Evolutionary conservation across 768 basidiomycete genomes (phyloP), one percentile per base, ranked within the genome.

Genomic region (Tubosaeta brunneosetosa): DNA sequence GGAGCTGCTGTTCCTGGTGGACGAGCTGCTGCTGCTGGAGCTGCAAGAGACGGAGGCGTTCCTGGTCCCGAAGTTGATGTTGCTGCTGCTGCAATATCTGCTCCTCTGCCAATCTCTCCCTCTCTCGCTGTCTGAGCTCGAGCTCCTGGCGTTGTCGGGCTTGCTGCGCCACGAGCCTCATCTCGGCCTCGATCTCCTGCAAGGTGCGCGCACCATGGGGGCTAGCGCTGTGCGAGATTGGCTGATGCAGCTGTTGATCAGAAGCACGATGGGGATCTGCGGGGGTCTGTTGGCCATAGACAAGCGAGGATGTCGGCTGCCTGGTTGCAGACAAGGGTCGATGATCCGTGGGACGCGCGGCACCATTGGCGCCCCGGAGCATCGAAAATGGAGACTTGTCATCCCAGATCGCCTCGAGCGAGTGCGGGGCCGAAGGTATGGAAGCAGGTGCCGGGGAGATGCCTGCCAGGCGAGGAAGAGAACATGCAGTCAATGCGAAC

Each of bases 171-270:
- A 76, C 78, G 7, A 78, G 77, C n/a, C 77, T 77, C 87, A 91
- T 89, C 67, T 93, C 91, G 3, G 83, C 80, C 62, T 93, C 91
- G 53, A 93, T 85, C 58, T 93, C 91, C 58, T 88, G 84, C 26
- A 92, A 65, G 0, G 88, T 91, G 17, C 83, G 82, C 10, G 77
- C 74, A 33, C 76, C 75, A 6, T 61, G 63, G 38, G 73, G 73
- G 49, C 58, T 60, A 31, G 59, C 26, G 43, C 65, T 71, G 53
- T 69, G 74, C 14, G 72, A 65, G 50, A 64, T 60, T 7, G 64
- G 55, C 52, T 69, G 73, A 17, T 74, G 77, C 29, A 29, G 29
- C 3, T 55, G 77, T 47, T 55, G 79, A 77, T 63, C 74, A 65
- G 42, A 67, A 51, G 46, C 47, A 54, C 44, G 71, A 62, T 57